Percentiles rank a stretch among this genome's conserved stretches.
These are phyloP conservation scores for Picea sitchensis DNA, from an alignment of 75 land plant genomes.

Conservation along the genomic window DNA sequence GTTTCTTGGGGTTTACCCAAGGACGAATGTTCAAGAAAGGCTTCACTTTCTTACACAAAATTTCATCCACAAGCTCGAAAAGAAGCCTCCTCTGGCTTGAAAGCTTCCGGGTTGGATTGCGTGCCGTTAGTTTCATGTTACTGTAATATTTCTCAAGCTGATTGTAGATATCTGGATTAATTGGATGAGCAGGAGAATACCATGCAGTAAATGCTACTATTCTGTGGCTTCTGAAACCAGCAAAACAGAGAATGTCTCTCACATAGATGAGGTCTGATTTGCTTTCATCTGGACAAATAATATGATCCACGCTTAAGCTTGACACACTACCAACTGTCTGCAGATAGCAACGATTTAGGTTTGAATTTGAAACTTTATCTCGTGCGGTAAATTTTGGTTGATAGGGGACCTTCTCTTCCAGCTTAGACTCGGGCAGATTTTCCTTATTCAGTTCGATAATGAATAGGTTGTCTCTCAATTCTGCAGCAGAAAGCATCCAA, in stretches of 20 bases:
- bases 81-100: slow-evolving; percentile 26
- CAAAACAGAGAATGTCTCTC: slow-evolving; percentile 10
- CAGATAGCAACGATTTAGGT: too few relatives aligned
- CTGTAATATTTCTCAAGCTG: slow-evolving; percentile 18
- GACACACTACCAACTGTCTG: too few relatives aligned
- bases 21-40: slow-evolving; percentile 12
- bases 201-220: slow-evolving; percentile 7
- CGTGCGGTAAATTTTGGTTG: too few relatives aligned
- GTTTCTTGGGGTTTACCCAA: neutral
- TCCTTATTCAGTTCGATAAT: too few relatives aligned
- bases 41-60: slow-evolving; percentile 13
- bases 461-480: too few relatives aligned
- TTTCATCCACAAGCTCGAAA: slow-evolving; percentile 33
- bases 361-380: too few relatives aligned
- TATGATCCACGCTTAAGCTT: too few relatives aligned
- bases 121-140: neutral
- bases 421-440: too few relatives aligned
- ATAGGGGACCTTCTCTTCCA: too few relatives aligned
- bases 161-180: slow-evolving; percentile 33
- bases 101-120: neutral
- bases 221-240: slow-evolving; percentile 10
- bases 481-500: too few relatives aligned
- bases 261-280: slow-evolving; percentile 17
- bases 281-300: too few relatives aligned
- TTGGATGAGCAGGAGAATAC: slow-evolving; percentile 26